Conservation (phyloP, 805 yeast species). For the Saccharomycopsis selenospora region DNA sequence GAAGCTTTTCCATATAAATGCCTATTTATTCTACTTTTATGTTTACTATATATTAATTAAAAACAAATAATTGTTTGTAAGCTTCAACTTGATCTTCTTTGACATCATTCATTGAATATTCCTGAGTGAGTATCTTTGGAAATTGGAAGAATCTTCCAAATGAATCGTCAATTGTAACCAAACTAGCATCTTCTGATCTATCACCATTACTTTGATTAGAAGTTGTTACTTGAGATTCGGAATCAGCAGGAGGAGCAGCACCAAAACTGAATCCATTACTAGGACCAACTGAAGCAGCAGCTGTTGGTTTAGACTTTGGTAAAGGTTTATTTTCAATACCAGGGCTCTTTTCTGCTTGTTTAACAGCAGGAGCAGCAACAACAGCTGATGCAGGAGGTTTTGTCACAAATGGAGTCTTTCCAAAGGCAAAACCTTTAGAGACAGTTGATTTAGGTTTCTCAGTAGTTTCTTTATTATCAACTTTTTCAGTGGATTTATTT, state of each 20-base stretch:
- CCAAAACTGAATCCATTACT: neutral
- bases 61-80: conserved; percentile 10
- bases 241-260: neutral
- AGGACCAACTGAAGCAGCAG: neutral
- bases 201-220: neutral
- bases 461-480: no score
- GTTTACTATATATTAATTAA: neutral
- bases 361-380: no score
- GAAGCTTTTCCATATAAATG: no score
- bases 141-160: conserved; percentile 9
- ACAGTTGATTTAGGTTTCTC: no score
- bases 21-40: no score
- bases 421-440: neutral
- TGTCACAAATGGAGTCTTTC: no score
- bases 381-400: no score
- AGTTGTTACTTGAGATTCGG: neutral
- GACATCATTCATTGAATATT: conserved; percentile 7
- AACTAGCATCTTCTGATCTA: neutral
- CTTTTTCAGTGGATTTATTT: no score
- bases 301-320: neutral
- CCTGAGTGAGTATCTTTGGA: conserved; percentile 14
- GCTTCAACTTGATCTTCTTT: conserved; percentile 10
- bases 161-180: neutral
- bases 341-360: no score
- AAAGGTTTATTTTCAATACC: no score